These are phyloP conservation scores for Phytophthora nicotianae DNA, from an alignment of 352 stramenopile genomes.

Conservation along the genomic window DNA sequence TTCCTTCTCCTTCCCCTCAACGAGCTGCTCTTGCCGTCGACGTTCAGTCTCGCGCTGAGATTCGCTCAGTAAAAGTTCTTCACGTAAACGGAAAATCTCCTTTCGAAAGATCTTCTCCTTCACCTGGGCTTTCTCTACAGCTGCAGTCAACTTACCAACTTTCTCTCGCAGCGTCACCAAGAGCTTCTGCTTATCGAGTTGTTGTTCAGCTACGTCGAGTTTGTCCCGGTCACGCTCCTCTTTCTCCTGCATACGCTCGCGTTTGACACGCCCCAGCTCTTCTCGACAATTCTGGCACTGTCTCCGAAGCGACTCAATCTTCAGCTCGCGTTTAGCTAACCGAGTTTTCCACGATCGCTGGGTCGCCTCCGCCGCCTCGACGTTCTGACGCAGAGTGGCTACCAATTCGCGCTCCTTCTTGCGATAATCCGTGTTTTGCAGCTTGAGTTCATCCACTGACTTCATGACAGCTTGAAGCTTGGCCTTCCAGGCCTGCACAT, in stretches of 20 bases:
- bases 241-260: conserved; percentile 23
- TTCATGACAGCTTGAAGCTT: conserved; percentile 44
- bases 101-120: conserved; percentile 54
- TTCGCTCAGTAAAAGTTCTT: conserved; percentile 69
- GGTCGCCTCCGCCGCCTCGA: conserved; percentile 28
- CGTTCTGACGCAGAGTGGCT: conserved; percentile 19
- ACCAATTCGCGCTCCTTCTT: conserved; percentile 33
- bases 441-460: conserved; percentile 44
- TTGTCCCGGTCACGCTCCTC: conserved; percentile 30
- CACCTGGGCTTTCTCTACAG: conserved; percentile 46
- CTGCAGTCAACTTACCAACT: conserved; percentile 19
- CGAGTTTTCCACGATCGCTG: conserved; percentile 34
- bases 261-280: conserved; percentile 18
- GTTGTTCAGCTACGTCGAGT: conserved; percentile 28
- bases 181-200: conserved; percentile 44
- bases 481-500: conserved; percentile 47
- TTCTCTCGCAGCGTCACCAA: conserved; percentile 34
- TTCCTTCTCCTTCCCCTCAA: conserved; percentile 65
- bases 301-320: conserved; percentile 38
- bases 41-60: conserved; percentile 58
- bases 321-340: conserved; percentile 39
- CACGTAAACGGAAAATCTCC: conserved; percentile 58
- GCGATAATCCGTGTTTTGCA: conserved; percentile 30
- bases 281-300: conserved; percentile 39
- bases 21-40: conserved; percentile 50